A percentile compares a stretch with the other conserved stretches of the same genome.
These are phyloP conservation scores for Ramichloridium luteum DNA, from an alignment of 2,329 filamentous ascomycete species.

Conservation along the genomic window DNA sequence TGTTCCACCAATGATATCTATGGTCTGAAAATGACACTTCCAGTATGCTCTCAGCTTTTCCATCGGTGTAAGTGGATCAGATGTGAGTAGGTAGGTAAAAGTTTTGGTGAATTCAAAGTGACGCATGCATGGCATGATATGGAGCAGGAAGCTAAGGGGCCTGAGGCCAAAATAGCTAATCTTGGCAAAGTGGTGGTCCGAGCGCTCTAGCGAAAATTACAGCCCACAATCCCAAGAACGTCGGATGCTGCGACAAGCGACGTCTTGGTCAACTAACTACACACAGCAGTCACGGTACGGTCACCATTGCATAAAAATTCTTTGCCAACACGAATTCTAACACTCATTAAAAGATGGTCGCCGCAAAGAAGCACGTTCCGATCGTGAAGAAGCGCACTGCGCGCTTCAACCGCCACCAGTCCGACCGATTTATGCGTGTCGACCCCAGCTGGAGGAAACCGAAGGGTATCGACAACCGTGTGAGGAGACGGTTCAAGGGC, in stretches of 20 bases:
- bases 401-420: constrained; percentile 95
- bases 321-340: constrained; percentile 8
- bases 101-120: too few relatives aligned
- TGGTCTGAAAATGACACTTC: too few relatives aligned
- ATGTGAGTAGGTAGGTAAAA: too few relatives aligned
- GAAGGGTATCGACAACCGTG: constrained; percentile 99
- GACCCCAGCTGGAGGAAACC: constrained; percentile 93
- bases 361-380: constrained; percentile 97
- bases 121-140: too few relatives aligned
- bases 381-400: constrained; percentile 99
- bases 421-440: constrained; percentile 90
- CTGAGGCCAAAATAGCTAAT: not conserved
- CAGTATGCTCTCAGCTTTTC: too few relatives aligned
- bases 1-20: too few relatives aligned
- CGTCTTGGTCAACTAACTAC: constrained; percentile 5
- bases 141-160: too few relatives aligned
- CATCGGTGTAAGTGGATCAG: too few relatives aligned
- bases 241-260: not conserved
- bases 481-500: constrained; percentile 94
- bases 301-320: constrained; percentile 2
- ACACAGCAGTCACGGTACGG: constrained; percentile 14
- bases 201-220: not conserved
- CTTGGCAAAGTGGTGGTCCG: not conserved
- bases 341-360: constrained; percentile 61
- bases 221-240: constrained; percentile 1